These are phyloP conservation scores for Anethum foeniculum DNA, from an alignment of 140 eudicot genomes.

Conservation along the genomic window DNA sequence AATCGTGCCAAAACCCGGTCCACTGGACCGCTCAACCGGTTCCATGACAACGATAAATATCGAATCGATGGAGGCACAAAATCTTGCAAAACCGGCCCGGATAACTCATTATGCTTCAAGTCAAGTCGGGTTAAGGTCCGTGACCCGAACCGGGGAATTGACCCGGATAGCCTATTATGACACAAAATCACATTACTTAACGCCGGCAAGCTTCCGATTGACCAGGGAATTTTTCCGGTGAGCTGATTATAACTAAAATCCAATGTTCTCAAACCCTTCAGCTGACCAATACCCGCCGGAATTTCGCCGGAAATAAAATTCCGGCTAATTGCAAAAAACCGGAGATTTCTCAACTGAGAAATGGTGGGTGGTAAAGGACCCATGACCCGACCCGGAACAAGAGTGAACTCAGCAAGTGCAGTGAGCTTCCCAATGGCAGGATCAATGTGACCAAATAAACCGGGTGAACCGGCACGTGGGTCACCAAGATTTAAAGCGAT, in stretches of 20 bases:
- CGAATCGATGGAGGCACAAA: slow-evolving; percentile 53
- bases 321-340: slow-evolving; percentile 62
- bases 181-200: slow-evolving; percentile 57
- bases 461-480: slow-evolving; percentile 76
- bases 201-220: slow-evolving; percentile 52
- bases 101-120: slow-evolving; percentile 52
- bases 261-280: slow-evolving; percentile 47
- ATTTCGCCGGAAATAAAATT: slow-evolving; percentile 75
- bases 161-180: slow-evolving; percentile 59
- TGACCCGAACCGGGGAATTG: slow-evolving; percentile 50
- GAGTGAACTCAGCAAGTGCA: slow-evolving; percentile 51
- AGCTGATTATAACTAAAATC: slow-evolving; percentile 87
- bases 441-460: slow-evolving; percentile 71
- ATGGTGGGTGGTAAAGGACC: slow-evolving; percentile 58
- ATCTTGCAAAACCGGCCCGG: slow-evolving; percentile 52
- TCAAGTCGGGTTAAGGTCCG: slow-evolving; percentile 54
- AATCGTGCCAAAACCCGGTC: slow-evolving; percentile 40
- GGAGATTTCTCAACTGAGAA: slow-evolving; percentile 42
- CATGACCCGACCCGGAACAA: slow-evolving; percentile 77
- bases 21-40: slow-evolving; percentile 61
- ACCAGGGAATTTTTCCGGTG: slow-evolving; percentile 50
- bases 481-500: slow-evolving; percentile 78
- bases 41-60: slow-evolving; percentile 62
- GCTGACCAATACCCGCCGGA: slow-evolving; percentile 50
- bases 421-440: slow-evolving; percentile 71